Evolutionary conservation across 2,329 filamentous ascomycete genomes (phyloP).

Genomic region (Sporothrix phasma): DNA sequence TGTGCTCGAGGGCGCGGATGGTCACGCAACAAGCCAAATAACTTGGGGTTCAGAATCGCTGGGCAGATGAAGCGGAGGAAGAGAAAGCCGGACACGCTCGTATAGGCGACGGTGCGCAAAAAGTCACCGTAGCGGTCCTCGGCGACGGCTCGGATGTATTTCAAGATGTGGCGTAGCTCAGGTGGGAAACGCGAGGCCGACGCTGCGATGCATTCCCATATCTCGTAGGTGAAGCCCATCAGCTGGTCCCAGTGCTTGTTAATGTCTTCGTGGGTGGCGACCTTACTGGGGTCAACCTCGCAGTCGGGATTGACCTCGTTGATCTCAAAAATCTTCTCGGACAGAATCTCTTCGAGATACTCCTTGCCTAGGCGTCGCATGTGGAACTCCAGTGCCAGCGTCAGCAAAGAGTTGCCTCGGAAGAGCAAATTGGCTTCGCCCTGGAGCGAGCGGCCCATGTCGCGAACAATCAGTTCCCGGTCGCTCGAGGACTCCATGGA

Average conservation of each 20-base stretch:
- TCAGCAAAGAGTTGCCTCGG: constrained; percentile 86
- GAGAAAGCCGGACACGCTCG: constrained; percentile 87
- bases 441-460: constrained; percentile 68
- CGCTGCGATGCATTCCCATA: constrained; percentile 73
- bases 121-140: constrained; percentile 94
- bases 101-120: constrained; percentile 79
- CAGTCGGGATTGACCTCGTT: constrained; percentile 85
- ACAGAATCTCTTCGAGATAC: constrained; percentile 78
- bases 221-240: constrained; percentile 63
- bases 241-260: constrained; percentile 75
- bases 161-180: constrained; percentile 75
- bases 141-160: constrained; percentile 84
- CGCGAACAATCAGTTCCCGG: constrained; percentile 61
- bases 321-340: constrained; percentile 79
- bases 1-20: constrained; percentile 75
- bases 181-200: constrained; percentile 68
- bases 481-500: constrained; percentile 54
- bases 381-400: constrained; percentile 86
- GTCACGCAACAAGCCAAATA: constrained; percentile 76
- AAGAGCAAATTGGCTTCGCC: constrained; percentile 92
- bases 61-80: constrained; percentile 94
- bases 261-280: constrained; percentile 57
- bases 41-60: constrained; percentile 88
- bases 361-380: constrained; percentile 92
- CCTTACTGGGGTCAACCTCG: constrained; percentile 83